phyloP scores from a whole-genome alignment of 148 eudicot genomes.

The Silene latifolia region DNA sequence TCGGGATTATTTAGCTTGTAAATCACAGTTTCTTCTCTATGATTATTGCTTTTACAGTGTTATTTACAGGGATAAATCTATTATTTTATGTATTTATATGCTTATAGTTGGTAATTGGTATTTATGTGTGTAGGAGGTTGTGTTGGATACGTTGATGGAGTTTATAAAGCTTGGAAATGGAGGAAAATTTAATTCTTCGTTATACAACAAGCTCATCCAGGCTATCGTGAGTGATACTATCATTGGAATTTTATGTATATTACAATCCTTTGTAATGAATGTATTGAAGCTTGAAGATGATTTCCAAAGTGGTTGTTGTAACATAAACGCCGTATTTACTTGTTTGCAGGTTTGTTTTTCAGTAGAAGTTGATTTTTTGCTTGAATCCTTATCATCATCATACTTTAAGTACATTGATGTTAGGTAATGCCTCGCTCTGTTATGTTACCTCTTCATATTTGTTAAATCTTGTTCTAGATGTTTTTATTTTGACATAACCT shows the following conservation, averaged over 20 bases:
- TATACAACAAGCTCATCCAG: constrained; percentile 62
- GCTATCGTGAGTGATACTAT: constrained; percentile 50
- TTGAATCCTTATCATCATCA: constrained; percentile 58
- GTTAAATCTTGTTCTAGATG: not conserved
- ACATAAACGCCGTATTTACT: not conserved
- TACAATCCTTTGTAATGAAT: not conserved
- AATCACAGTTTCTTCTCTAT: not conserved
- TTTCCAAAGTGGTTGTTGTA: not conserved
- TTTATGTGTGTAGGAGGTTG: constrained; percentile 54
- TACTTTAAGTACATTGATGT: constrained; percentile 84
- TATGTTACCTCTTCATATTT: constrained; percentile 10
- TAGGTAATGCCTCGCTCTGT: constrained; percentile 50
- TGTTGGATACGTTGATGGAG: constrained; percentile 80
- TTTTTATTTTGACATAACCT: not conserved
- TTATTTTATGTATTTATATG: not conserved
- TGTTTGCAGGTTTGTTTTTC: constrained; percentile 54
- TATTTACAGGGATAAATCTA: not conserved
- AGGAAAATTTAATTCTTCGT: constrained; percentile 64
- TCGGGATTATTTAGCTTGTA: not conserved
- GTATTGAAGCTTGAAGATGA: not conserved
- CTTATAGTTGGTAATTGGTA: not conserved
- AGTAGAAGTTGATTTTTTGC: constrained; percentile 41
- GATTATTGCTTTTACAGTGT: not conserved
- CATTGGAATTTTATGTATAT: not conserved
- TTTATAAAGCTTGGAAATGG: constrained; percentile 77